A percentile compares a stretch with the other conserved stretches of the same genome.
phyloP scores from a whole-genome alignment of 371 early-diverging fungal genomes.

The Mortierella sp. region DNA sequence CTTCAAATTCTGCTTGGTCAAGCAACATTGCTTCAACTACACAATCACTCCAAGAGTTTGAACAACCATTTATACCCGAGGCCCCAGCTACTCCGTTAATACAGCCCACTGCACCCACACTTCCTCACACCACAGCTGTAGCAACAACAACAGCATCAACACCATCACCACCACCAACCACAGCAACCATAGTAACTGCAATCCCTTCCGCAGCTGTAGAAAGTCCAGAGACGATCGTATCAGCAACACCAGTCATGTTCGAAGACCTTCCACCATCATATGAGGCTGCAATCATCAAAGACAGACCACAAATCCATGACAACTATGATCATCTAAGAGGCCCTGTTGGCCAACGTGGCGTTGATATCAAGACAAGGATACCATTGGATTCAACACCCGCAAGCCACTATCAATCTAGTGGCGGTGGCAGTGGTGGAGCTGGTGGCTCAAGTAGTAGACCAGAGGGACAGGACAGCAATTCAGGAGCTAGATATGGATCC shows the following conservation, averaged over 20 bases:
- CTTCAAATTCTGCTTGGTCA: constrained; percentile 10
- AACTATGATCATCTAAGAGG: constrained; percentile 52
- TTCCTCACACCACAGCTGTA: not conserved
- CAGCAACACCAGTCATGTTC: not conserved
- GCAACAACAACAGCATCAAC: not conserved
- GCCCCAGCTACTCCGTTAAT: constrained; percentile 8
- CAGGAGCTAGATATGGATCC: constrained; percentile 13
- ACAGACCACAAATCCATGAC: constrained; percentile 46
- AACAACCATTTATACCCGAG: not conserved
- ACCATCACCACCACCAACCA: not conserved
- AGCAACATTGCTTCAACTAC: not conserved
- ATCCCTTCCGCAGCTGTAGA: not conserved
- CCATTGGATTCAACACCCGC: constrained; percentile 46
- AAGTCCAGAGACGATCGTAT: not conserved
- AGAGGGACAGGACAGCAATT: not conserved
- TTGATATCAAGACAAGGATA: constrained; percentile 50
- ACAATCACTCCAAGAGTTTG: not conserved
- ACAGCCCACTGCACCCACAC: constrained; percentile 10
- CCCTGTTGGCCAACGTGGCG: constrained; percentile 46
- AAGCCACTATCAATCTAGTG: constrained; percentile 20
- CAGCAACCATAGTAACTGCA: not conserved
- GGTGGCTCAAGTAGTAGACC: constrained; percentile 6
- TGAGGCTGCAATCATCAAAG: constrained; percentile 30
- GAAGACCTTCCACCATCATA: constrained; percentile 48
- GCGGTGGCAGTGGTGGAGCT: constrained; percentile 8